Percentiles rank a stretch among this genome's conserved stretches.
phyloP scores from a whole-genome alignment of 495 filamentous ascomycete genomes.

The Hypomontagnella monticulosa region DNA sequence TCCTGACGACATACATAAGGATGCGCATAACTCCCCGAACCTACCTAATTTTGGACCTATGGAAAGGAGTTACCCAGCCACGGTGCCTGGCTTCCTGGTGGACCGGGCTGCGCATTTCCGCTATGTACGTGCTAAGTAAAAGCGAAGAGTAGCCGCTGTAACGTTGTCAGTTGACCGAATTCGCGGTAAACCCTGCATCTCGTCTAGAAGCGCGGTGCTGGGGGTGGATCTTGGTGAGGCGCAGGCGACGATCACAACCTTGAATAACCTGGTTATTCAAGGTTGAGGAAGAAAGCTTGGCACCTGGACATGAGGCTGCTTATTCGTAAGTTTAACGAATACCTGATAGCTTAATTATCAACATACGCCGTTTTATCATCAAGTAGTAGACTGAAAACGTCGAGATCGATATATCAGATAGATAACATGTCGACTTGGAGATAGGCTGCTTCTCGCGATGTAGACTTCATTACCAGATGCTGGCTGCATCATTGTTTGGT shows the following conservation, averaged over 20 bases:
- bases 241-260: constrained; percentile 38
- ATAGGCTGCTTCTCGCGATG: background rate
- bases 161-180: constrained; percentile 18
- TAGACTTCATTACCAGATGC: constrained; percentile 5
- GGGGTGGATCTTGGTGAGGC: constrained; percentile 23
- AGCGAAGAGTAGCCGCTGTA: constrained; percentile 8
- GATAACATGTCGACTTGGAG: background rate
- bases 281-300: constrained; percentile 26
- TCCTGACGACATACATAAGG: constrained; percentile 30
- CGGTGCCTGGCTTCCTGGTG: constrained; percentile 26
- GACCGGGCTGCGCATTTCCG: constrained; percentile 11
- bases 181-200: constrained; percentile 33
- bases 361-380: background rate
- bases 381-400: background rate
- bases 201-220: constrained; percentile 19
- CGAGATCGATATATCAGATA: background rate
- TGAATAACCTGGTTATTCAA: constrained; percentile 24
- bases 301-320: constrained; percentile 29
- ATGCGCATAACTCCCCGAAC: constrained; percentile 10
- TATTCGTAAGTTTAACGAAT: constrained; percentile 10
- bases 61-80: constrained; percentile 33
- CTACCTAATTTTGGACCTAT: constrained; percentile 39
- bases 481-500: background rate
- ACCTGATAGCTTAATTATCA: constrained; percentile 1
- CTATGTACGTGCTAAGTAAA: constrained; percentile 1